Conservation (phyloP, 2,329 filamentous ascomycete species). For the Bipolaris victoriae region DNA sequence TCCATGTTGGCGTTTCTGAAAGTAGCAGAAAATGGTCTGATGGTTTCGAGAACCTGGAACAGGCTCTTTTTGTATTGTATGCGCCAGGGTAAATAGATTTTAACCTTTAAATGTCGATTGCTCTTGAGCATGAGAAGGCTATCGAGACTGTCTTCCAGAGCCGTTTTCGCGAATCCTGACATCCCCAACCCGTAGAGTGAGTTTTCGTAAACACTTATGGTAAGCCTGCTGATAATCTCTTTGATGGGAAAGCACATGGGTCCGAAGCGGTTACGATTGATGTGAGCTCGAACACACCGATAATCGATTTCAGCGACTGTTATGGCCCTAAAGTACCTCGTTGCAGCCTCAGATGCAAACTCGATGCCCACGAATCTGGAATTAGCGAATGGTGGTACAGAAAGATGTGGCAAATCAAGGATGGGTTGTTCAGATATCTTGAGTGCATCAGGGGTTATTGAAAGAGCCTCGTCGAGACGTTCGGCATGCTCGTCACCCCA, state of each 20-base stretch:
- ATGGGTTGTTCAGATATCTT: background rate
- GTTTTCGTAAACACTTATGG: background rate
- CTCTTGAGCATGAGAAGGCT: constrained; percentile 15
- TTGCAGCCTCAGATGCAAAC: constrained; percentile 12
- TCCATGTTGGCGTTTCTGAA: constrained; percentile 5
- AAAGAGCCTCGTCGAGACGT: constrained; percentile 2
- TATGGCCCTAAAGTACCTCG: constrained; percentile 9
- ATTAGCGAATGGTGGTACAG: constrained; percentile 12
- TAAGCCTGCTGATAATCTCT: constrained; percentile 7
- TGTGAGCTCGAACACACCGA: constrained; percentile 4
- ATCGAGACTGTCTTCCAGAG: constrained; percentile 7
- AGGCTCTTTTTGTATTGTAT: constrained; percentile 7
- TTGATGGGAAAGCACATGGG: constrained; percentile 1
- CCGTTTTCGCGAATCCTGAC: background rate
- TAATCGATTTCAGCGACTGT: constrained; percentile 9
- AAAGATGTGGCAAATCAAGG: background rate
- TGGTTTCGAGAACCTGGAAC: constrained; percentile 10
- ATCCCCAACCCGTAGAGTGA: background rate
- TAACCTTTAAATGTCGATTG: background rate
- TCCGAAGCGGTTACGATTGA: constrained; percentile 10
- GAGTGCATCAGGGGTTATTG: background rate
- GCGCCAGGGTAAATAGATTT: constrained; percentile 2
- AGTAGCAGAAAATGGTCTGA: constrained; percentile 3
- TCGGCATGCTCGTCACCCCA: constrained; percentile 4
- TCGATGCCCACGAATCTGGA: constrained; percentile 1